A percentile compares a stretch with the other conserved stretches of the same genome.
These are phyloP conservation scores for Ophiosphaerella korrae DNA, from an alignment of 2,329 filamentous ascomycete genomes.

Conservation along the genomic window DNA sequence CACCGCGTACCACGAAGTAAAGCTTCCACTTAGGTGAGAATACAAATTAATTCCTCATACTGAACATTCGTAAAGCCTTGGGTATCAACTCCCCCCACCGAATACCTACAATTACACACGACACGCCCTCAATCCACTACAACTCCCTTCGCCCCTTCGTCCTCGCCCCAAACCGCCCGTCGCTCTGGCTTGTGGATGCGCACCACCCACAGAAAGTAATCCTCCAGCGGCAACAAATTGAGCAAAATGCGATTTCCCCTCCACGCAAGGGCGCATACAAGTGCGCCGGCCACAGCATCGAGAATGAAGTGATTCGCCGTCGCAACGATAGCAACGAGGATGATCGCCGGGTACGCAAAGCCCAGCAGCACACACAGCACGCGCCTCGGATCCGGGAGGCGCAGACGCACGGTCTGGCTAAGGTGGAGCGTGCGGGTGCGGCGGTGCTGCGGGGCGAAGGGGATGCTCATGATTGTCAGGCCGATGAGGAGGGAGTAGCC, in stretches of 20 bases:
- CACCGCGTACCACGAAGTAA: no score
- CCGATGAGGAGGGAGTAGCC: slow-evolving; percentile 76
- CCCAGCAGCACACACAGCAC: slow-evolving; percentile 58
- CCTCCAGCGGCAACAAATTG: slow-evolving; percentile 69
- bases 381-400: slow-evolving; percentile 58
- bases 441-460: slow-evolving; percentile 61
- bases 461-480: slow-evolving; percentile 69
- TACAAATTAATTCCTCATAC: no score
- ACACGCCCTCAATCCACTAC: slow-evolving; percentile 13
- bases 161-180: slow-evolving; percentile 20
- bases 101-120: no score
- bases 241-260: slow-evolving; percentile 59
- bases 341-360: slow-evolving; percentile 67
- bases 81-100: no score
- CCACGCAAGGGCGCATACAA: slow-evolving; percentile 70
- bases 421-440: slow-evolving; percentile 45
- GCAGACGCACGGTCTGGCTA: slow-evolving; percentile 38
- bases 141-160: slow-evolving; percentile 21
- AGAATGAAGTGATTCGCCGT: slow-evolving; percentile 76
- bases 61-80: no score
- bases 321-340: slow-evolving; percentile 70
- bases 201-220: slow-evolving; percentile 68
- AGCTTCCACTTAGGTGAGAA: no score
- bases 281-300: slow-evolving; percentile 70
- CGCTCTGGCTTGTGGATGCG: slow-evolving; percentile 67